Evolutionary conservation across 192 early-diverging fungal genomes (phyloP), one percentile per base, ranked within the genome.

Genomic region (Coemansia furcata): DNA sequence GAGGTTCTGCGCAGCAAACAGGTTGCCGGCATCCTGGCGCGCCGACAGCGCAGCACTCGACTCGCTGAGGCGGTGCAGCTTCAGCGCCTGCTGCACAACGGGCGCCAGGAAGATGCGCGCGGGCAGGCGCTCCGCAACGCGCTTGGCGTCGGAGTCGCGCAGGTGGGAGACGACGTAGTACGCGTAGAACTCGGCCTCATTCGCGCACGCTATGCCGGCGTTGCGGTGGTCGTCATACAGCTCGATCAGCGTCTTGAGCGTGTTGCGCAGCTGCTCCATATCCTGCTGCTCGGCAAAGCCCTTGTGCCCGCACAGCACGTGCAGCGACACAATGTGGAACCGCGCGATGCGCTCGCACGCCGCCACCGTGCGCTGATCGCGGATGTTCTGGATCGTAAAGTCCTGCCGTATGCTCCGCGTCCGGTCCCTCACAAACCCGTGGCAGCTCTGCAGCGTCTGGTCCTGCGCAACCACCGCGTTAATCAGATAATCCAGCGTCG

Each of bases 141-240:
- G 86, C 21, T 87, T 83, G 58, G 92, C 84, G 57, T 95, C 93
- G 36, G 83, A 77, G 69, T 92, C 88, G 62, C 84, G 88, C 47
- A 91, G 63, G 42, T 94, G 90, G 17, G 87, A 82, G 10, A 94
- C 82, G 12, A 97, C 84, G 64, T 92, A 90, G 82, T 97, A 97
- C 0, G 93, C 95, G 39, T 89, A 86, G 68, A 98, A 96, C 75
- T 98, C 94, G 1, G 93, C 85, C 77, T 98, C 94, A 47, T 96
- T 96, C 0, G 87, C 82, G 29, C 85, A 88, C 2, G 59, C 49
- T 3, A 84, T 69, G 17, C 84, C 85, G 3, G 83, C 79, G 11
- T 77, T 69, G 11, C 84, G 67, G 57, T 89, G 79, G 67, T 98
- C 95, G 33, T 89, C 86, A 69, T 98, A 98, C 46, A 91, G 93